Evolutionary conservation across 345 rosid species (phyloP).

Genomic region (Salix purpurea): DNA sequence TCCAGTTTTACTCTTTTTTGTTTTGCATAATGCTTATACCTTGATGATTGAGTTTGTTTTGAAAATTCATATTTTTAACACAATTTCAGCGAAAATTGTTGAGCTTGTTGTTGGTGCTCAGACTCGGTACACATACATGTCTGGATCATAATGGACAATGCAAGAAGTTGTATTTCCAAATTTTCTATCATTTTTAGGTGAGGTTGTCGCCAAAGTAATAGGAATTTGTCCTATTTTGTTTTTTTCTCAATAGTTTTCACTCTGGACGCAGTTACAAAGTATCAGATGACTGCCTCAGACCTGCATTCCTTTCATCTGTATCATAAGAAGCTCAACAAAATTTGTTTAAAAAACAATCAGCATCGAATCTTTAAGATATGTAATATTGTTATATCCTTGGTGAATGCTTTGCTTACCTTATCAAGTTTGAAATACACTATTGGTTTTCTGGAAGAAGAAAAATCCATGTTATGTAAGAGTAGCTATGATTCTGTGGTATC

Average conservation of each 20-base stretch:
- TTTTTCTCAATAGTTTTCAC: not conserved
- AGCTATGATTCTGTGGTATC: not conserved
- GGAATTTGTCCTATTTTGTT: not conserved
- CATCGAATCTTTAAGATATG: not conserved
- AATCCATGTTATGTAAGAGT: not conserved
- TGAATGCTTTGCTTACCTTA: not conserved
- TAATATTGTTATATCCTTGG: not conserved
- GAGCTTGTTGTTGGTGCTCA: slow-evolving; percentile 89
- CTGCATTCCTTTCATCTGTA: not conserved
- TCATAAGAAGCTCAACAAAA: too few relatives aligned
- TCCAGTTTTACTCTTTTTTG: not conserved
- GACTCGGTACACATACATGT: slow-evolving; percentile 85
- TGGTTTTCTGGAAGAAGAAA: too few relatives aligned
- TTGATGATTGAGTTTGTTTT: not conserved
- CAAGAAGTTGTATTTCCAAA: slow-evolving; percentile 4
- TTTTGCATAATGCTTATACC: not conserved
- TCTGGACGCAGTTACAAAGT: not conserved
- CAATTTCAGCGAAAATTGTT: slow-evolving; percentile 62
- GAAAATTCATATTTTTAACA: not conserved
- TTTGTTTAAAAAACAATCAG: not conserved
- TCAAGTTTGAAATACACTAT: too few relatives aligned
- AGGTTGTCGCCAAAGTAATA: not conserved
- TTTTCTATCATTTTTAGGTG: not conserved
- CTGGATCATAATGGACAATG: slow-evolving; percentile 58
- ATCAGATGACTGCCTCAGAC: not conserved